Base-by-base conservation (phyloP, 2,329 filamentous ascomycete genomes). In the Trichoderma oligosporum region DNA sequence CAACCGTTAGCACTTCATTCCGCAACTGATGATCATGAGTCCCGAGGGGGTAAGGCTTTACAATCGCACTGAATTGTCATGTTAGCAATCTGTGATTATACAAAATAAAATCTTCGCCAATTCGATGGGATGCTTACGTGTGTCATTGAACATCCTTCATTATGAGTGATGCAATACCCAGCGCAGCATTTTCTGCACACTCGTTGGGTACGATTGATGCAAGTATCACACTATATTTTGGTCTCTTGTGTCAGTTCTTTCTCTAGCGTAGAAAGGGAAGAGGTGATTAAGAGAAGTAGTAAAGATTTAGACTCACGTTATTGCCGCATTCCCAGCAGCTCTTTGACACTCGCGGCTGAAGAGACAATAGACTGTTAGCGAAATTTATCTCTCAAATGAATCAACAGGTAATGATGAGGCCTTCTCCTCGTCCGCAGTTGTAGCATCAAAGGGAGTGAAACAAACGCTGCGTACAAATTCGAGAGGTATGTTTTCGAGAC, bases 311-410 rank as follows among this genome's bases (percentile, higher is more conserved):
- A 70, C 83, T 76, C 74, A 91, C 88, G 60, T 89, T 93, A 61
- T 82, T 83, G 51, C 90, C 91, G 70, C 91, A 96, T 71, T 92
- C 91, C 81, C 89, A 94, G 75, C 91, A 96, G 66, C 91, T 83
- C 64, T 75, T 77, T 12, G 82, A 84, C 67, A 89, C 83, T 54
- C 81, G 82, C 61, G 78, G 76, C 74, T 83, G n/a, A n/a, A n/a
- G n/a, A 51, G 6, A 36, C 9, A 61, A 47, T 48, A 25, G 27
- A 33, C 46, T 12, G 29, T 47, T 39, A 51, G 46, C 52, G 41
- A 36, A 22, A 31, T 36, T 56, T 18, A 12, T 36, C 33, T n/a
- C 48, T 33, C 36, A 38, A 12, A 44, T 41, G 27, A 41, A 18
- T 36, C 55, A 25, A 48, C 33, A 44, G 56, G 53, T 60, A 20